Conservation (phyloP, 257 asterid genomes). For the Parsonsia alboflavescens region DNA sequence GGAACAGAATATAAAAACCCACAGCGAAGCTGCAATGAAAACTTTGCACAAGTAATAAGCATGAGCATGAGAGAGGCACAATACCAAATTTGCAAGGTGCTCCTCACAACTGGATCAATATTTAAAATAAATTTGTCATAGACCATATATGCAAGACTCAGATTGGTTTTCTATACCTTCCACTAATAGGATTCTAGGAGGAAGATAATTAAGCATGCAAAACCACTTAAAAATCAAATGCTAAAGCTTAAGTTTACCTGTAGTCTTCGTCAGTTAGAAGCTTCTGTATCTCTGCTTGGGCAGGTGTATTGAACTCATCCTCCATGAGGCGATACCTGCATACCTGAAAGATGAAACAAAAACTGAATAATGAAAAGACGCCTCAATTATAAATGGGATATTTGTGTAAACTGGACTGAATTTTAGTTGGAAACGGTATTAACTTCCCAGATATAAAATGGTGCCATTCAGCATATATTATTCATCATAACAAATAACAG, state of each 20-base stretch:
- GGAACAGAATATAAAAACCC: conserved; percentile 84
- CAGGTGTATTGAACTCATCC: conserved; percentile 80
- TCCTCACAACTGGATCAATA: not conserved
- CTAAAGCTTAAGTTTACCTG: conserved; percentile 40
- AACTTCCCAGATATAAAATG: not conserved
- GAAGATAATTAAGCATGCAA: not conserved
- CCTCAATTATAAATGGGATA: not conserved
- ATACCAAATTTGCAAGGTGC: not conserved
- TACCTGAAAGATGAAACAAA: conserved; percentile 38
- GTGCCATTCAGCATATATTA: not conserved
- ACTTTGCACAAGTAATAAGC: conserved; percentile 18
- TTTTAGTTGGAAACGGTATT: not conserved
- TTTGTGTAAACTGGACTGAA: not conserved
- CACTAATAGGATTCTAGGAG: not conserved
- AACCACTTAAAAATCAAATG: not conserved
- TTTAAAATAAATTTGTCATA: not conserved
- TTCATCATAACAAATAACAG: not conserved
- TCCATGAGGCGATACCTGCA: conserved; percentile 83
- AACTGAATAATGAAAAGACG: not conserved
- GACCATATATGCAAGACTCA: not conserved
- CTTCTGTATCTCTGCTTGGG: conserved; percentile 74
- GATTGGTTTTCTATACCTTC: not conserved
- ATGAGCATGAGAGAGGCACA: not conserved
- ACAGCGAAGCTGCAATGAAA: conserved; percentile 57
- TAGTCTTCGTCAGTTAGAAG: conserved; percentile 79